phyloP scores from a whole-genome alignment of 495 filamentous ascomycete genomes.

The Penicillium lividum region DNA sequence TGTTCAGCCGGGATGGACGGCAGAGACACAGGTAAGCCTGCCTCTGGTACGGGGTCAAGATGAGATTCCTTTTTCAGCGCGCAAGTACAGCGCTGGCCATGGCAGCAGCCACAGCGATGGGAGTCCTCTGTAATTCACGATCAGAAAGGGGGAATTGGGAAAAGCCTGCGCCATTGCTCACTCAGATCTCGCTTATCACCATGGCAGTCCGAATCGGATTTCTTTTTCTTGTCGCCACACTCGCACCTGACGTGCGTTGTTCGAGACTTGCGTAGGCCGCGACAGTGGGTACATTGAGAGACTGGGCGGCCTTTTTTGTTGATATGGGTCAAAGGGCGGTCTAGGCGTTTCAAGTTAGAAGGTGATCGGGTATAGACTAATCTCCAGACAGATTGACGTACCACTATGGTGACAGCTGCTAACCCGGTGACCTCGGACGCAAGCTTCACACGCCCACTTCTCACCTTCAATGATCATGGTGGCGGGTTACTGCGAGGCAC shows the following conservation, averaged over 20 bases:
- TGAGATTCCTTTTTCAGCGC: slow-evolving; percentile 85
- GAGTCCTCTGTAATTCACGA: slow-evolving; percentile 56
- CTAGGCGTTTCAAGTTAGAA: slow-evolving; percentile 42
- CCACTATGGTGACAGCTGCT: slow-evolving; percentile 91
- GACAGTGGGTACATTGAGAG: slow-evolving; percentile 97
- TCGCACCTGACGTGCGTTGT: slow-evolving; percentile 96
- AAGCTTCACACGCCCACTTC: slow-evolving; percentile 92
- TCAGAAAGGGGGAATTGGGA: slow-evolving; percentile 37
- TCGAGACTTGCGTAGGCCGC: slow-evolving; percentile 94
- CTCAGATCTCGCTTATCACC: slow-evolving; percentile 56
- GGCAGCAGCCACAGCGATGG: slow-evolving; percentile 78
- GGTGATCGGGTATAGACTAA: background rate
- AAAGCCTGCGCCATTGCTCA: slow-evolving; percentile 51
- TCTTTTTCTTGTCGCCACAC: slow-evolving; percentile 83
- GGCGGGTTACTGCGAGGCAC: slow-evolving; percentile 42
- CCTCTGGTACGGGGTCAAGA: slow-evolving; percentile 55
- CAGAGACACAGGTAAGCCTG: slow-evolving; percentile 26
- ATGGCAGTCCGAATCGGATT: slow-evolving; percentile 68
- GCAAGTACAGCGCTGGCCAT: slow-evolving; percentile 91
- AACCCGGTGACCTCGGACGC: slow-evolving; percentile 89
- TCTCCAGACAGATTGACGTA: slow-evolving; percentile 47
- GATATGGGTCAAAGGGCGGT: slow-evolving; percentile 91
- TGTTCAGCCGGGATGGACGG: slow-evolving; percentile 49
- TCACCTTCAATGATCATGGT: slow-evolving; percentile 84
- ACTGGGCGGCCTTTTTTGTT: slow-evolving; percentile 98